A percentile compares a stretch with the other conserved stretches of the same genome.
phyloP scores from a whole-genome alignment of 2,329 filamentous ascomycete species.

The Xylariomycetidae sp. region DNA sequence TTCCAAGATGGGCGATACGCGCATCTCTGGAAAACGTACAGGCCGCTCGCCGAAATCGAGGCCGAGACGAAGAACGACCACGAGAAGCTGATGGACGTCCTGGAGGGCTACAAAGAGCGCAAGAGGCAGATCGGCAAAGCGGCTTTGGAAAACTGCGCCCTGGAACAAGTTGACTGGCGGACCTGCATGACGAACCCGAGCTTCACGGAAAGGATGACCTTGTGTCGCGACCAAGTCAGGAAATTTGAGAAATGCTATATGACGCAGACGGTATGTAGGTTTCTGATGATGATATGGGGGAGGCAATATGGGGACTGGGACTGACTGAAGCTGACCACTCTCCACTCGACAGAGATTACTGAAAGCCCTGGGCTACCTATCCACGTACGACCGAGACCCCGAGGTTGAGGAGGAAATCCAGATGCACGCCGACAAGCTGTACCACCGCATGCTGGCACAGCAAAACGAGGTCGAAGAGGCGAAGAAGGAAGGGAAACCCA shows the following conservation, averaged over 20 bases:
- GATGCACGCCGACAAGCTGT: slow-evolving; percentile 90
- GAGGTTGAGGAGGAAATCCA: slow-evolving; percentile 83
- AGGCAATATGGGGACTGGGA: too few relatives aligned
- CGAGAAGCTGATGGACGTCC: slow-evolving; percentile 73
- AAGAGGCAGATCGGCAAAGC: slow-evolving; percentile 72
- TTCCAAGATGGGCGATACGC: slow-evolving; percentile 64
- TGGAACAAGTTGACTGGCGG: slow-evolving; percentile 79
- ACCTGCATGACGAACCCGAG: slow-evolving; percentile 75
- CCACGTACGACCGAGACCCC: slow-evolving; percentile 57
- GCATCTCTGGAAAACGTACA: slow-evolving; percentile 90
- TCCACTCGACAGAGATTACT: slow-evolving; percentile 63
- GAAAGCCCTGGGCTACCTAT: slow-evolving; percentile 83
- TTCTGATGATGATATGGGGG: too few relatives aligned
- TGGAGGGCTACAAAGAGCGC: slow-evolving; percentile 80
- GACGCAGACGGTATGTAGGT: slow-evolving; percentile 72
- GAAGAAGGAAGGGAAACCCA: slow-evolving; percentile 53
- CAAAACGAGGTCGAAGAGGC: slow-evolving; percentile 71
- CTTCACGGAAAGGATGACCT: slow-evolving; percentile 63
- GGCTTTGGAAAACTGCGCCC: slow-evolving; percentile 87
- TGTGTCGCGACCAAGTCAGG: slow-evolving; percentile 75
- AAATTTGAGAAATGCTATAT: slow-evolving; percentile 83
- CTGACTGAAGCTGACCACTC: slow-evolving; percentile 2
- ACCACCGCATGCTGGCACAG: slow-evolving; percentile 79
- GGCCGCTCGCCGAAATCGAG: slow-evolving; percentile 65
- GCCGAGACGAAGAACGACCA: slow-evolving; percentile 67